Conservation (phyloP, 2,329 filamentous ascomycete genomes). For the Fulvia fulva region DNA sequence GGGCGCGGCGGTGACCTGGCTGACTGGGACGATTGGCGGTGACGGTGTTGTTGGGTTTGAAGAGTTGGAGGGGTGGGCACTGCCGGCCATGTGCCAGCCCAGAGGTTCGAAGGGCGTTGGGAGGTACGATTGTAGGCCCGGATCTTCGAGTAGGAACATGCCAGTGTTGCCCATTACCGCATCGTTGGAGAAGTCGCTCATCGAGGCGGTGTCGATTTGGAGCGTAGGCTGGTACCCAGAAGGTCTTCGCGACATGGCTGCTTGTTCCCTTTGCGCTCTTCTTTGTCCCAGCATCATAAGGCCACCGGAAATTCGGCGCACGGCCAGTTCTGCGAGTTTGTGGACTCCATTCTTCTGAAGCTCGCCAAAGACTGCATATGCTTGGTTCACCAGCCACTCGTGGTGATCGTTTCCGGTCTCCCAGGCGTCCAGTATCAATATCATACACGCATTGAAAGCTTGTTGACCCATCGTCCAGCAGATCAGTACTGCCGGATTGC, state of each 20-base stretch:
- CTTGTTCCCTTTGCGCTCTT: conserved; percentile 16
- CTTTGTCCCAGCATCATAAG: conserved; percentile 25
- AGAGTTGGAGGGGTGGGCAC: conserved; percentile 17
- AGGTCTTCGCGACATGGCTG: conserved; percentile 11
- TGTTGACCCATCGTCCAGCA: conserved; percentile 49
- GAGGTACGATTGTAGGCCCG: conserved; percentile 37
- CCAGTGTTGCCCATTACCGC: conserved; percentile 47
- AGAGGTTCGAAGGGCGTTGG: conserved; percentile 27
- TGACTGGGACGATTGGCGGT: conserved; percentile 26
- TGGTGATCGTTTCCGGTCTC: conserved; percentile 39
- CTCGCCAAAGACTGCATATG: conserved; percentile 41
- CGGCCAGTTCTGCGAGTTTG: conserved; percentile 43
- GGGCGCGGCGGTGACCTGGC: conserved; percentile 30
- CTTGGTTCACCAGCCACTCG: conserved; percentile 39
- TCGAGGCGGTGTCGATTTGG: conserved; percentile 23
- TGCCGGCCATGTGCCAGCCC: conserved; percentile 29
- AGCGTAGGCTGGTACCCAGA: conserved; percentile 17
- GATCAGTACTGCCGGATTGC: conserved; percentile 42
- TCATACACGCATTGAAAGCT: conserved; percentile 50
- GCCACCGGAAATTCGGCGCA: conserved; percentile 37
- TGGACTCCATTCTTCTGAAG: conserved; percentile 43
- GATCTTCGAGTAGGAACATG: conserved; percentile 47
- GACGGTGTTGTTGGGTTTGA: conserved; percentile 20
- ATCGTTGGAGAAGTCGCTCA: conserved; percentile 31
- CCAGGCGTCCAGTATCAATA: conserved; percentile 45